phyloP scores from a whole-genome alignment of 768 basidiomycete genomes.

The Pulveroboletus sp. region DNA sequence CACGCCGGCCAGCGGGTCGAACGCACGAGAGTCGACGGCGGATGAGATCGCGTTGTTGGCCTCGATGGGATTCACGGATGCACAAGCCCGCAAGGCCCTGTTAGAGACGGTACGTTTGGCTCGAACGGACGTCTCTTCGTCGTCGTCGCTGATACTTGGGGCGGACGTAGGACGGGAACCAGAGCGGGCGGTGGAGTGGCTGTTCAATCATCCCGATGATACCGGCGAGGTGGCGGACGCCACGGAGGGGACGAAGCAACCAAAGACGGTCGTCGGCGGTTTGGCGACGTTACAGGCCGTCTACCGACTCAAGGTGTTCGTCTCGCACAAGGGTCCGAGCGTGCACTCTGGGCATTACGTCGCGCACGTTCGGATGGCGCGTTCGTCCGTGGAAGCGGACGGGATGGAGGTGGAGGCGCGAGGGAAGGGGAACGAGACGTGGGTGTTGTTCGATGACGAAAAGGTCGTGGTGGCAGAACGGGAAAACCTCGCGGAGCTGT shows the following conservation, averaged over 20 bases:
- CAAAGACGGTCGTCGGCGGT: conserved; percentile 42
- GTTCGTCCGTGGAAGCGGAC: neutral
- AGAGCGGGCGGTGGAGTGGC: conserved; percentile 92
- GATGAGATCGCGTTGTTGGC: conserved; percentile 71
- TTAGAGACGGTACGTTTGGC: conserved; percentile 68
- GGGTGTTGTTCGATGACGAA: conserved; percentile 96
- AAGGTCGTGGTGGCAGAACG: conserved; percentile 89
- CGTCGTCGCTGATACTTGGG: too few relatives aligned
- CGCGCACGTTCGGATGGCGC: conserved; percentile 56
- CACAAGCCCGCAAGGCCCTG: conserved; percentile 85
- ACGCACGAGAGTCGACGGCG: conserved; percentile 51
- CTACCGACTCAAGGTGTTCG: conserved; percentile 86
- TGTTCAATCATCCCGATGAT: conserved; percentile 92
- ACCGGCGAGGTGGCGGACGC: conserved; percentile 52
- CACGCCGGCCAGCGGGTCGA: conserved; percentile 6
- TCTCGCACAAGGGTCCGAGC: conserved; percentile 95
- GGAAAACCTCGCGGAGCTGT: conserved; percentile 77
- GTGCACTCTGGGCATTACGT: conserved; percentile 96
- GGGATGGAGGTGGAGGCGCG: conserved; percentile 27
- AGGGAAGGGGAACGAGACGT: conserved; percentile 39
- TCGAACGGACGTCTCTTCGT: too few relatives aligned
- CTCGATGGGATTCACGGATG: conserved; percentile 89
- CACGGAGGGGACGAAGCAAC: conserved; percentile 14
- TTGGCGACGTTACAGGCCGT: conserved; percentile 61
- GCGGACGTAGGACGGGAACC: conserved; percentile 54